Base-by-base conservation (phyloP, 768 basidiomycete genomes). In the Pisolithus sp. region DNA sequence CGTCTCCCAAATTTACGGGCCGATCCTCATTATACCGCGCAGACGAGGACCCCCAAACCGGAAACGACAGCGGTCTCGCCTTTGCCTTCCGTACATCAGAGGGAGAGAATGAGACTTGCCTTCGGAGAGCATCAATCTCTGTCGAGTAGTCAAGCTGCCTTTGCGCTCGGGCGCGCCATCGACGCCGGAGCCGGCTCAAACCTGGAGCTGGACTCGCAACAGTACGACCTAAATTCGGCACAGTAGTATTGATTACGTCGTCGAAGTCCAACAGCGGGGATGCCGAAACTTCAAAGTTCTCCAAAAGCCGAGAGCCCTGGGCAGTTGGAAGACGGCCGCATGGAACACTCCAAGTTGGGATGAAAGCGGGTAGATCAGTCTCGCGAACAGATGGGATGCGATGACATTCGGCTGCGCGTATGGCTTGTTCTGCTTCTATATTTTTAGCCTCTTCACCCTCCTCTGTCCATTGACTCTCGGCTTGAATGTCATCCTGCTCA, bases 231-330 rank as follows among this genome's bases (percentile, higher is more conserved):
- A 13, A 12, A 15, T 13, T 15, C 34, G 12, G 12, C 5, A 8
- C 9, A 6, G 30, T 30, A 10, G 30, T 8, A 30, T 2, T 7
- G 30, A 30, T 30, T 10, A 30, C 10, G 12, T 34, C 34, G 34
- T 52, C 55, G n/a, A 56, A 53, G 18, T 21, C 41, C 4, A 68
- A 43, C 18, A 68, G 46, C 24, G 58, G 54, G 4, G 66, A 66
- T 5, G 53, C 64, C 2, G 66, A 66, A 7, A 62, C 1, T 21
- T 66, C 58, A 49, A 66, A 57, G 17, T 65, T 49, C 53, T 66
- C 65, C 23, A 66, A 48, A 31, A 66, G 52, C 17, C 56, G 57
- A 21, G 65, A 66, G 24, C 41, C 50, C 36, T 41, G 42, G 7
- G 10, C 40, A 3, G 41, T 55, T 28, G 39, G 55, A 38, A 51